Evolutionary conservation across 805 yeast species (phyloP), one percentile per base, ranked within the genome.

Genomic region (Brettanomyces bruxellensis): DNA sequence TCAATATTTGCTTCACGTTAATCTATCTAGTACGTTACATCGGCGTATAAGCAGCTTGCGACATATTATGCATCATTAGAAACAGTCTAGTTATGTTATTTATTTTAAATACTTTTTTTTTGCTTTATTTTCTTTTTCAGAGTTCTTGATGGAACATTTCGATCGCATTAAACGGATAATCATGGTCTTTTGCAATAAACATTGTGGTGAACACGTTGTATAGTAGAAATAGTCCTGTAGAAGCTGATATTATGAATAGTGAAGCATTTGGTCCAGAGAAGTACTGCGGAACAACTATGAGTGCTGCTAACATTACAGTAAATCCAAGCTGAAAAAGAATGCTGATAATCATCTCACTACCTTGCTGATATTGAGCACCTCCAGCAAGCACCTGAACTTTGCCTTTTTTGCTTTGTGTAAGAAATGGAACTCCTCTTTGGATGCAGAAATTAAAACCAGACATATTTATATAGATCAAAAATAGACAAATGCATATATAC

Each of bases 301-400:
- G 59, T 0, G 57, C 45, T 9, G 75, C 55, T n/a, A 76, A 44
- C 4, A 70, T 49, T 0, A 62, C 44, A 0, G 74, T 76, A 51
- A 84, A 65, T 0, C 63, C 53, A 5, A 72, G 51, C 54, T 85
- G 86, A 51, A 75, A 66, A 2, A 55, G 59, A 3, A 76, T 72
- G 6, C 83, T 73, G 2, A 81, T 59, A 4, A 79, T 56, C 3
- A 80, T 71, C 57, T 86, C 95, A 4, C 76, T 63, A 0, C 93
- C 91, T 61, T 83, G 79, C 62, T 84, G 91, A 69, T 79, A 79
- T 47, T 73, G 75, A 3, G 65, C 61, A 3, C 86, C 88, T 12
- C 87, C 87, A 48, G 84, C 74, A 47, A 82, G 72, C 73, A 52
- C 54, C 1, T 44, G 37, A 3, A 81, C 58, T n/a, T 67, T 64